phyloP scores from a whole-genome alignment of 2,329 filamentous ascomycete species.

The Amesomyces nigricolor region DNA sequence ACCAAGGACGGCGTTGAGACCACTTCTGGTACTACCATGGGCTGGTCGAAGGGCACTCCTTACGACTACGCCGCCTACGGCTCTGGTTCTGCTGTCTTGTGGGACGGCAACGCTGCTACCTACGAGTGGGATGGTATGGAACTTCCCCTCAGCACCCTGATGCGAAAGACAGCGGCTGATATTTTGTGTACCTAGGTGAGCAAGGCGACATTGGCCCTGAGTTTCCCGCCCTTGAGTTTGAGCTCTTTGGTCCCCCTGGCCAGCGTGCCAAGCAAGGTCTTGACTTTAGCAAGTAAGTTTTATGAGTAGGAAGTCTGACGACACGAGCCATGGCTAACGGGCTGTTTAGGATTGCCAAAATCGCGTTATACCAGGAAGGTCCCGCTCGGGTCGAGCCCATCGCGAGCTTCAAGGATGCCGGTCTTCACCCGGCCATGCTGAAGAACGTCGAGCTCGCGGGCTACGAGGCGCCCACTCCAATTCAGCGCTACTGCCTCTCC shows the following conservation, averaged over 20 bases:
- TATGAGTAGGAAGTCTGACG: not conserved
- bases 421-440: conserved; percentile 77
- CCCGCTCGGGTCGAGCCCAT: conserved; percentile 45
- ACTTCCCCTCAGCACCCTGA: no score
- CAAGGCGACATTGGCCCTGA: conserved; percentile 78
- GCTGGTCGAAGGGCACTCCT: conserved; percentile 43
- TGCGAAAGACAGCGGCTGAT: conserved; percentile 45
- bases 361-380: conserved; percentile 55
- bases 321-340: conserved; percentile 25
- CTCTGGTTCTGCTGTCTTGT: conserved; percentile 34
- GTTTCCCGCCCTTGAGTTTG: conserved; percentile 62
- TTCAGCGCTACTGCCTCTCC: conserved; percentile 80
- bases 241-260: conserved; percentile 62
- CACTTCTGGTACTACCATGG: conserved; percentile 20
- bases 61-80: conserved; percentile 33
- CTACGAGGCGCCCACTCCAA: conserved; percentile 72
- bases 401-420: conserved; percentile 64
- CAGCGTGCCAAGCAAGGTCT: conserved; percentile 50
- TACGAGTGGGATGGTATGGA: conserved; percentile 35
- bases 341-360: conserved; percentile 44
- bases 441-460: conserved; percentile 69
- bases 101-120: conserved; percentile 22
- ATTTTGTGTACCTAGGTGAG: conserved; percentile 86
- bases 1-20: conserved; percentile 1
- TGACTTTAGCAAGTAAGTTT: conserved; percentile 57